Evolutionary conservation across 306 rosid genomes (phyloP).

Genomic region (Psophocarpus tetragonolobus): DNA sequence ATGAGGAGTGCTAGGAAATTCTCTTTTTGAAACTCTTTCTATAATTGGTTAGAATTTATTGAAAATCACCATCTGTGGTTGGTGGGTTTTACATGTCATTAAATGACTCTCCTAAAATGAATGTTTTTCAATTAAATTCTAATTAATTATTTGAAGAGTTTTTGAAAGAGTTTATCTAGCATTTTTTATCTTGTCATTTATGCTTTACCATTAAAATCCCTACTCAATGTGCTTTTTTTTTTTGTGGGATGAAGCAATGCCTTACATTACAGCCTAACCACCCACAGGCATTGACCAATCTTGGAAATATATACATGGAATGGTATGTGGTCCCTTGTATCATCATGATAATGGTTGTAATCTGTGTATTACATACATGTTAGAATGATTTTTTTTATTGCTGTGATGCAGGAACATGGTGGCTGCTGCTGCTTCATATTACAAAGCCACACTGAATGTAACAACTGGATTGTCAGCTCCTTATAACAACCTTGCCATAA

Average conservation of each 20-base stretch:
- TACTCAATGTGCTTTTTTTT: slow-evolving; percentile 34
- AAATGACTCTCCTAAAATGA: too few relatives aligned
- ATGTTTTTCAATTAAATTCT: too few relatives aligned
- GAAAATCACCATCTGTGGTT: too few relatives aligned
- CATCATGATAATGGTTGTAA: neutral
- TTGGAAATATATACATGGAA: slow-evolving; percentile 97
- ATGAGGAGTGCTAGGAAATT: too few relatives aligned
- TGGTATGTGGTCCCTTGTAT: slow-evolving; percentile 56
- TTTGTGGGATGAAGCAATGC: slow-evolving; percentile 76
- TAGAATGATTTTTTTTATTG: slow-evolving; percentile 10
- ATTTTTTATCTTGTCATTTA: too few relatives aligned
- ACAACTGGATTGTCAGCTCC: slow-evolving; percentile 98
- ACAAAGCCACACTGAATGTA: slow-evolving; percentile 89
- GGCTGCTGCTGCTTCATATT: slow-evolving; percentile 87
- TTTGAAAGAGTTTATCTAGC: too few relatives aligned
- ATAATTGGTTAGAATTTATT: too few relatives aligned
- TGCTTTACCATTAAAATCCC: neutral
- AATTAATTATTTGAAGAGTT: too few relatives aligned
- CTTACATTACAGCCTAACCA: slow-evolving; percentile 88
- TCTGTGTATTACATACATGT: neutral
- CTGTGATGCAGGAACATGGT: slow-evolving; percentile 83
- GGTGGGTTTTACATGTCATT: too few relatives aligned
- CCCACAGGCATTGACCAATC: slow-evolving; percentile 97
- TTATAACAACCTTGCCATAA: slow-evolving; percentile 89
- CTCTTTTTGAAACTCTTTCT: too few relatives aligned